These are phyloP conservation scores for Solanum verrucosum DNA, from an alignment of 257 asterid genomes.

Conservation along the genomic window DNA sequence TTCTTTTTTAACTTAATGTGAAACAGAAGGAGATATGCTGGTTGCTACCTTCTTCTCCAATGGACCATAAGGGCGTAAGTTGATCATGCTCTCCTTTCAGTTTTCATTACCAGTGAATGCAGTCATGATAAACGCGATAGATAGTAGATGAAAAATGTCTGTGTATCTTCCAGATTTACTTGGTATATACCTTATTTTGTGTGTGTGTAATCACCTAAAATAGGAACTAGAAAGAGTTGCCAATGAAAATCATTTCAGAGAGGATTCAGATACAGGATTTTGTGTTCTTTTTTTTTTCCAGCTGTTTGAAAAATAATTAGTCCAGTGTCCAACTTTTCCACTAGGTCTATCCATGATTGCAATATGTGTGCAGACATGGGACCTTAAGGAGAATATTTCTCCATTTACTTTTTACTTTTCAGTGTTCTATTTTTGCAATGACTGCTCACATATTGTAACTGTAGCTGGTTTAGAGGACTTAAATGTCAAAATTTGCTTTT, in stretches of 20 bases:
- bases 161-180: background rate
- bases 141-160: background rate
- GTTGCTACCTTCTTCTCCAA: conserved; percentile 74
- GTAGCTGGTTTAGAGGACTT: background rate
- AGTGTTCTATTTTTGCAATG: background rate
- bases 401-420: background rate
- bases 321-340: background rate
- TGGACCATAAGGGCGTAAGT: conserved; percentile 92
- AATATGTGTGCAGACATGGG: background rate
- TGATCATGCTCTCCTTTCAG: conserved; percentile 6
- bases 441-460: background rate
- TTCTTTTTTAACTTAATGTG: background rate
- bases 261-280: background rate
- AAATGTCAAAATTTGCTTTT: background rate
- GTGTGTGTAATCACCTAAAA: background rate
- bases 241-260: background rate
- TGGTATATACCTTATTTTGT: background rate
- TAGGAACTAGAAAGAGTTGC: background rate
- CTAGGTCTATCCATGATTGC: background rate
- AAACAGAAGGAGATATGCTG: conserved; percentile 83
- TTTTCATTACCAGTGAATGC: background rate
- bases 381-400: background rate
- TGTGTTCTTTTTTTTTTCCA: background rate
- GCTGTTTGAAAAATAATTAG: background rate
- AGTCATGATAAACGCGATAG: background rate